These are phyloP conservation scores for Fusarium vanettenii DNA, from an alignment of 2,329 filamentous ascomycete genomes.

Conservation along the genomic window DNA sequence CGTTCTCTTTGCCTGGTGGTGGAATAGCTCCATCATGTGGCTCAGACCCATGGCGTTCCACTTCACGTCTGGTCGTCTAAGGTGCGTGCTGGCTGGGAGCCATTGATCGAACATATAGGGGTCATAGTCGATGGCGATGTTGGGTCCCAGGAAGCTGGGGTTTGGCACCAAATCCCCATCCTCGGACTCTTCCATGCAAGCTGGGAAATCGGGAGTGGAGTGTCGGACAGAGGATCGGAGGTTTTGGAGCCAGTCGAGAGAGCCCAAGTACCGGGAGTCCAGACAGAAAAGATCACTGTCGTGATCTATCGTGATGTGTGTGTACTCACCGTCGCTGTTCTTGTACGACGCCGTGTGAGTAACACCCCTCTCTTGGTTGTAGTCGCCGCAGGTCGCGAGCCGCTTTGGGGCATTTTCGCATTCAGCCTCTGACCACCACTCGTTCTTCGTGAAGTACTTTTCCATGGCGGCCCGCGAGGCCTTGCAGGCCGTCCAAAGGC, in stretches of 20 bases:
- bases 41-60: not conserved
- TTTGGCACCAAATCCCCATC: not conserved
- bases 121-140: constrained; percentile 26
- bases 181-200: not conserved
- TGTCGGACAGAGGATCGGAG: not conserved
- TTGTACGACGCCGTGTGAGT: constrained; percentile 17
- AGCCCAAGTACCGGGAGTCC: not conserved
- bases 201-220: not conserved
- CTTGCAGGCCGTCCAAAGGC: constrained; percentile 14
- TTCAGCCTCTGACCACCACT: constrained; percentile 25
- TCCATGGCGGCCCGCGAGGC: constrained; percentile 26
- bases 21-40: constrained; percentile 5
- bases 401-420: not conserved
- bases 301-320: constrained; percentile 15
- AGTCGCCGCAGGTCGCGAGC: not conserved
- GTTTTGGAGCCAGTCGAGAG: constrained; percentile 4
- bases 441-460: constrained; percentile 8
- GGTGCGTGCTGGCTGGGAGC: not conserved
- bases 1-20: not conserved
- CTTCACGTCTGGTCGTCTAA: not conserved
- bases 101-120: not conserved
- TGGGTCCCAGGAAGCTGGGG: constrained; percentile 10
- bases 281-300: constrained; percentile 14
- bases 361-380: accelerated
- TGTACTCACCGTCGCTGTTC: not conserved